These are phyloP conservation scores for Aspergillus cristatus DNA, from an alignment of 495 filamentous ascomycete genomes.

Conservation along the genomic window DNA sequence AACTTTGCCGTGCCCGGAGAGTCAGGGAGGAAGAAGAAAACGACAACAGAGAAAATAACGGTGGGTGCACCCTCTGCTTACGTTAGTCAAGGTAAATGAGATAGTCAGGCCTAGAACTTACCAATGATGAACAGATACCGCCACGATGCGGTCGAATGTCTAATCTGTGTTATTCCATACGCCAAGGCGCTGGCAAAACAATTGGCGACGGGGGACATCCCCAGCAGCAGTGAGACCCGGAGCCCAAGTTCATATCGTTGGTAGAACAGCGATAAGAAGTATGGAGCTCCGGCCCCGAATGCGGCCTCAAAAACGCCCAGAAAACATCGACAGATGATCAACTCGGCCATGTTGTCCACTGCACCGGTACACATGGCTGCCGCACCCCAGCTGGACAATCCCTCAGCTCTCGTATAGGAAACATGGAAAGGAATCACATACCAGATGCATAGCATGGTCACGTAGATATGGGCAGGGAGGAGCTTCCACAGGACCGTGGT, in stretches of 20 bases:
- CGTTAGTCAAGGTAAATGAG: constrained; percentile 29
- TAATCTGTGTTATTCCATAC: constrained; percentile 54
- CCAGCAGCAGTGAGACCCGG: constrained; percentile 57
- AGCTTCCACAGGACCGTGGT: constrained; percentile 44
- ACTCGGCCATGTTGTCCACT: constrained; percentile 41
- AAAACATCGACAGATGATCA: constrained; percentile 51
- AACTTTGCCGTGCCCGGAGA: constrained; percentile 56
- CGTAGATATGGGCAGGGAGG: constrained; percentile 39
- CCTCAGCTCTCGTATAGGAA: too few relatives aligned
- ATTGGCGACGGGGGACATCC: constrained; percentile 63
- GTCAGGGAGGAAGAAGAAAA: constrained; percentile 58
- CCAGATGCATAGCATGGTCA: constrained; percentile 26
- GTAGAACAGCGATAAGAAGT: constrained; percentile 68
- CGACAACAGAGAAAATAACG: constrained; percentile 48
- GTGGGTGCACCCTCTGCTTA: constrained; percentile 61
- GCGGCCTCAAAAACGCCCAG: constrained; percentile 51
- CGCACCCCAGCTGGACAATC: constrained; percentile 30
- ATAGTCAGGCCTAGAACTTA: constrained; percentile 2
- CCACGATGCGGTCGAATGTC: constrained; percentile 16
- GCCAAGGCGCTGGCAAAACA: constrained; percentile 68
- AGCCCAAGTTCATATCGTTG: constrained; percentile 60
- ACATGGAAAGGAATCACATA: constrained; percentile 5
- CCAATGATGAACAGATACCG: constrained; percentile 23
- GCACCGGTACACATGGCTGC: constrained; percentile 44
- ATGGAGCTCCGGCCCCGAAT: constrained; percentile 54